Conservation (phyloP, 371 early-diverging fungal species). For the Nematocida ausubeli region DNA sequence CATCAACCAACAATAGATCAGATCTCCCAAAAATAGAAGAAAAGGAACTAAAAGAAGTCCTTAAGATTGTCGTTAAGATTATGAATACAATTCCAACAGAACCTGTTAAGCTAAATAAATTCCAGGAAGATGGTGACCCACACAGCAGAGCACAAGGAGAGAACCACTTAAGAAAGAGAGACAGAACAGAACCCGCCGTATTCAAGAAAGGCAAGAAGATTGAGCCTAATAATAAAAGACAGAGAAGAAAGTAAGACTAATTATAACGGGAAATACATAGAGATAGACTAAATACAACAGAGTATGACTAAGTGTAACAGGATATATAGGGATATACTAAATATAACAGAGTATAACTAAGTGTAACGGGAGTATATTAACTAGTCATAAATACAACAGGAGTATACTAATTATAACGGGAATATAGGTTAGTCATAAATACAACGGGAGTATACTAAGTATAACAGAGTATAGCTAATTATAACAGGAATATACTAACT, state of each 20-base stretch:
- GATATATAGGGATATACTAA: no score
- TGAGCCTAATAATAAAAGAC: background rate
- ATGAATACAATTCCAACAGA: constrained; percentile 47
- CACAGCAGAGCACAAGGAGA: constrained; percentile 8
- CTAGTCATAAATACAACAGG: no score
- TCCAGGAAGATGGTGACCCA: constrained; percentile 28
- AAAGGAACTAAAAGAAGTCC: constrained; percentile 36
- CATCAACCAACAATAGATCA: background rate
- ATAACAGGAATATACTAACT: no score
- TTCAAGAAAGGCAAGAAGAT: background rate
- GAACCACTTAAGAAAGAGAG: constrained; percentile 6
- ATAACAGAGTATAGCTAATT: no score
- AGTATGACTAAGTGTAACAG: no score
- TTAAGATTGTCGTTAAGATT: constrained; percentile 47
- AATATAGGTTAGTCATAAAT: no score
- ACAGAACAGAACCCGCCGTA: background rate
- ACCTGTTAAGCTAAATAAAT: background rate
- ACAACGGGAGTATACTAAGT: no score
- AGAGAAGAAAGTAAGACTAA: background rate
- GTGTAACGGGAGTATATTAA: no score
- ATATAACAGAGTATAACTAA: no score
- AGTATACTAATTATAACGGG: no score
- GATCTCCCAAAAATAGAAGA: constrained; percentile 22
- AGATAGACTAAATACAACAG: no score
- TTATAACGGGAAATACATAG: background rate